Conservation (phyloP, 2,329 filamentous ascomycete genomes). For the Clonostachys rhizophaga region DNA sequence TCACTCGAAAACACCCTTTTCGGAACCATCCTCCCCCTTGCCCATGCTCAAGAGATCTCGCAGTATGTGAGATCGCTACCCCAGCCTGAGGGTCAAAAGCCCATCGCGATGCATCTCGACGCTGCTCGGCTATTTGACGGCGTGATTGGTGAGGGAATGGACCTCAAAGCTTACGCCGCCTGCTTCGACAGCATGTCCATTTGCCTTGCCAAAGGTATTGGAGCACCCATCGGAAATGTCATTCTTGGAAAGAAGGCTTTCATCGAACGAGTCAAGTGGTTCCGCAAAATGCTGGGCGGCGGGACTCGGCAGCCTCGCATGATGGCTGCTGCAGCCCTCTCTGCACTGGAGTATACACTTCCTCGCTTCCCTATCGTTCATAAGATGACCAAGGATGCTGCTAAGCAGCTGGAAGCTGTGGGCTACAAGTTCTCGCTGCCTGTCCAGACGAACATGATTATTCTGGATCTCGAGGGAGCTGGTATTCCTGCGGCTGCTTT, state of each 20-base stretch:
- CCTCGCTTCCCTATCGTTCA: slow-evolving; percentile 12
- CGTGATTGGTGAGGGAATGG: slow-evolving; percentile 60
- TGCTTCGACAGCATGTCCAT: slow-evolving; percentile 69
- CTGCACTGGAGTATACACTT: slow-evolving; percentile 45
- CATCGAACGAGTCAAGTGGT: slow-evolving; percentile 28
- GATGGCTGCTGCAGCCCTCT: slow-evolving; percentile 61
- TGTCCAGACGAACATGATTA: slow-evolving; percentile 19
- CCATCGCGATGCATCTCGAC: slow-evolving; percentile 67
- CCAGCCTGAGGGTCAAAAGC: slow-evolving; percentile 26
- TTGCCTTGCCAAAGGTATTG: slow-evolving; percentile 75
- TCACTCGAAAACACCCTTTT: slow-evolving; percentile 77
- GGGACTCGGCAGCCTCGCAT: slow-evolving; percentile 68
- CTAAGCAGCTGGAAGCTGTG: slow-evolving; percentile 4
- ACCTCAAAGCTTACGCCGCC: slow-evolving; percentile 57
- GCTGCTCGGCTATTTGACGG: slow-evolving; percentile 75
- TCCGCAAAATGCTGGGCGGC: slow-evolving; percentile 66
- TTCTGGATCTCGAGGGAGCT: slow-evolving; percentile 27
- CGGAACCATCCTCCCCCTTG: slow-evolving; percentile 70
- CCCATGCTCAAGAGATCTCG: slow-evolving; percentile 62
- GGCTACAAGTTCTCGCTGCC: slow-evolving; percentile 16
- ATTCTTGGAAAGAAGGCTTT: slow-evolving; percentile 44
- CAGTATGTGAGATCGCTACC: slow-evolving; percentile 52
- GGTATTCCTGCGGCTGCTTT: slow-evolving; percentile 19
- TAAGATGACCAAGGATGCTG: slow-evolving; percentile 9
- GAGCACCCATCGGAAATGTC: slow-evolving; percentile 72